Base-by-base conservation (phyloP, 495 filamentous ascomycete species). In the Parmelia sp. region DNA sequence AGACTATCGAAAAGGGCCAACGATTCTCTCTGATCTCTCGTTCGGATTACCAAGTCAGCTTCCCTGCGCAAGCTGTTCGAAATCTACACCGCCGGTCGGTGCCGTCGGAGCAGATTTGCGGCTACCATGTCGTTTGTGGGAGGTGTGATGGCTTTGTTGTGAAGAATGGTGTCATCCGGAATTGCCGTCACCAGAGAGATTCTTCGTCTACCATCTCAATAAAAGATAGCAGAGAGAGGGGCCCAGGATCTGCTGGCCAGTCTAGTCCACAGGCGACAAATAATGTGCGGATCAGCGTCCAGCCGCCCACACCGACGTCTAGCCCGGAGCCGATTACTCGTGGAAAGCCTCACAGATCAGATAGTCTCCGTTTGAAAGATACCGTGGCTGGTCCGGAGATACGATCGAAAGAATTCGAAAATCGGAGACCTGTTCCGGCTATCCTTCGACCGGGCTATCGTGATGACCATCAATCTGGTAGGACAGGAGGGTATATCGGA, bases 181-280 rank as follows among this genome's bases (percentile, higher is more conserved):
- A 31, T 19, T 53, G 49, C 19, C 4, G 1, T 4, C 49, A 53
- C 19, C 49, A 31, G 49, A 53, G 3, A 0, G 25, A 53, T 1
- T 53, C 49, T 7, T 31, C 4, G 27, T 29, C 25, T 8, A 53
- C 25, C 15, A 17, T 53, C 0, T 53, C 27, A 4, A n/a, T n/a
- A n/a, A 2, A 29, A 0, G 0, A 29, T 0, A 3, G 49, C 15
- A 7, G 49, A 4, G 8, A 8, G 14, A 21, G 0, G 0, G 27
- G 49, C 8, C 25, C 3, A 10, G 15, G 7, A 7, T 25, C 27
- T 0, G 49, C n/a, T 4, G 8, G 21, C 11, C 1, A 9, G 10
- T 23, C 23, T 27, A 5, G 23, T 1, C 1, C 45, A 12, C 45
- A 27, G 45, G 23, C 7, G 3, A 27, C 3, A n/a, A 5, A 44